Evolutionary conservation across 345 rosid species (phyloP), one percentile per base, ranked within the genome.

Genomic region (Eutrema heterophyllum): DNA sequence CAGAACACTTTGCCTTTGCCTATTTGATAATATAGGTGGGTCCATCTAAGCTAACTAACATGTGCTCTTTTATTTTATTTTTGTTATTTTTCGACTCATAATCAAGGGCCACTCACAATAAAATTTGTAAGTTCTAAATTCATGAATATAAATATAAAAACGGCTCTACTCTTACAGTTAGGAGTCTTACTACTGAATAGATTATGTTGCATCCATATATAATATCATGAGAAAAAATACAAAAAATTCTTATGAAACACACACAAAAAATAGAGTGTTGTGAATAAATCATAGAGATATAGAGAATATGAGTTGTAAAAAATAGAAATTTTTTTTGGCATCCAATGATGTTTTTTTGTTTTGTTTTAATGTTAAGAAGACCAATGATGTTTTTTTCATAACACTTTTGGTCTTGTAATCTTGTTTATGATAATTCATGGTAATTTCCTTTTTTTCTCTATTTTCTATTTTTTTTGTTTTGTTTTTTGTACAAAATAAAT

Each of bases 11-110:
- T 21, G 24, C 24, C 24, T 1, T 21, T 21, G 24, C 2, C 24
- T 21, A 68, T 29, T 64, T 70, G 68, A 64, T 64, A 33, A 4
- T 40, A 43, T 40, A 32, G 9, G 51, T 50, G 77, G 72, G 86
- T 67, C 81, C 75, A 49, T 60, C 12, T 24, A 64, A 49, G 71
- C 81, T 63, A 78, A 69, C 82, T 39, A 64, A 68, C 84, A 83
- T 58, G 72, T 81, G 81, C 62, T 45, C 62, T 64, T 39, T 24
- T 67, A 57, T 8, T 14, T 35, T 57, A 9, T 7, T 73, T 27
- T 55, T 45, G 33, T 16, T 39, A 6, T 49, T 57, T 70, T 29
- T 18, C 39, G 35, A 57, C 41, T 55, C 9, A 33, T 33, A 12
- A 53, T 43, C 4, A 43, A 43, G 63, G 8, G 26, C 45, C 40